phyloP scores from a whole-genome alignment of 768 basidiomycete species.

The Xerocomus potaroensis region DNA sequence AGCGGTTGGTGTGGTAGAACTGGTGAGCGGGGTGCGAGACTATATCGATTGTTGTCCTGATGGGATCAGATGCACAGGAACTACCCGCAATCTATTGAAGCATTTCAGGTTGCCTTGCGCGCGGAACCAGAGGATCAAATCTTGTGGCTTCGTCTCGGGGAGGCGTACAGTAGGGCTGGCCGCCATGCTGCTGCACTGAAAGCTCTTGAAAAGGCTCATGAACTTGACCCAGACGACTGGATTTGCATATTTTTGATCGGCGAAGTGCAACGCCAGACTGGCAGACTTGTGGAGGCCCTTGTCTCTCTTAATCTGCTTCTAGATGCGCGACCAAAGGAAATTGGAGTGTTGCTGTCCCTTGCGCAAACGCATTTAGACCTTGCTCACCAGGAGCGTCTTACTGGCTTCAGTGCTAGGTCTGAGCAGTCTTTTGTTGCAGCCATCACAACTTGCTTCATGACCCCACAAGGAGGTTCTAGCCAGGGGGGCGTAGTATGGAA shows the following conservation, averaged over 20 bases:
- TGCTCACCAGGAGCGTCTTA: conserved; percentile 57
- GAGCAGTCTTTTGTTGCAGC: conserved; percentile 66
- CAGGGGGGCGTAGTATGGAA: conserved; percentile 84
- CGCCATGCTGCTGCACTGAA: conserved; percentile 87
- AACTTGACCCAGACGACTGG: conserved; percentile 79
- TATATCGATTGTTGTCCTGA: not conserved
- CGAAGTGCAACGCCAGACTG: conserved; percentile 76
- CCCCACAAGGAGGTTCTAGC: conserved; percentile 50
- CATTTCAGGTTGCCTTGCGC: conserved; percentile 81
- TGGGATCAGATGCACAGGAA: conserved; percentile 55
- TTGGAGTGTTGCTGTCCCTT: conserved; percentile 67
- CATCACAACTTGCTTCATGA: conserved; percentile 46
- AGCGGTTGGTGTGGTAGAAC: conserved; percentile 84
- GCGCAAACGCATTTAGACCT: conserved; percentile 69
- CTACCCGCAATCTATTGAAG: conserved; percentile 71
- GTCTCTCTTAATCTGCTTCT: conserved; percentile 56
- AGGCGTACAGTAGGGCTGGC: conserved; percentile 86
- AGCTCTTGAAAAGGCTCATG: conserved; percentile 70
- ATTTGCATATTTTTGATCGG: conserved; percentile 78
- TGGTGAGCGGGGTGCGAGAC: conserved; percentile 49
- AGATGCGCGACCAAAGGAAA: conserved; percentile 53
- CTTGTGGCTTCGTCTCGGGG: conserved; percentile 89
- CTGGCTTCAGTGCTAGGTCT: conserved; percentile 73
- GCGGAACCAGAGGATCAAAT: conserved; percentile 71
- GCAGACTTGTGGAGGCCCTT: conserved; percentile 74